Base-by-base conservation (phyloP, 169 alveolate genomes). In the Cryptosporidium sp. region DNA sequence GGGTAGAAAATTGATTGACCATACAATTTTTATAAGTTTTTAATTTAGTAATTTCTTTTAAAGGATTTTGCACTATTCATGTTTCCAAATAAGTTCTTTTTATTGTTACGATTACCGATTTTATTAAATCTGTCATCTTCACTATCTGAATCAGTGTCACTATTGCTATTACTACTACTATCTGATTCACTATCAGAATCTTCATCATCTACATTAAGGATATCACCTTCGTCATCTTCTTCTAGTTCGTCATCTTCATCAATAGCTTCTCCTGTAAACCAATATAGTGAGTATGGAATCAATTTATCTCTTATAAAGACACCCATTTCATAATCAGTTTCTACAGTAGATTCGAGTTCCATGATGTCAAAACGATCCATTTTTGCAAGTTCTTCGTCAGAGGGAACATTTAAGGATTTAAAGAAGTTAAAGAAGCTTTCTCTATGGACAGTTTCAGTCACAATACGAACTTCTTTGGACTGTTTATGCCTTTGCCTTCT, bases 201-300 rank as follows among this genome's bases (percentile, higher is more conserved):
- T 5, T 80, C 80, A 4, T 69, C 73, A n/a, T 69, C 85, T 45
- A 55, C 48, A 74, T 87, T 86, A 31, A 67, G 67, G 8, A 69
- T 75, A 35, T 75, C 93, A 37, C 71, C 91, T 37, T 87, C 85
- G 52, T 75, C 91, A 33, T 75, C 92, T 84, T 86, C 74, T 18
- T 86, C 91, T 8, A 59, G 62, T 12, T 86, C 91, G 55, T 86
- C 92, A 39, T 59, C 86, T 29, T 86, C 91, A 45, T 86, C 91
- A 61, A 84, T 23, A 35, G 84, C 91, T 52, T 86, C 91, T 3
- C 75, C 87, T 8, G 89, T 80, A 43, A 80, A 80, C 89, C 89
- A 80, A 26, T 80, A 65, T n/a, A 80, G 37, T 6, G 89, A 59
- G 35, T 80, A 80, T 62, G 89, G 89, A 65, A 80, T 80, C 14